A percentile compares a stretch with the other conserved stretches of the same genome.
Conservation (phyloP, 208 protist species). For the Herpetomonas samuelpessoai region DNA sequence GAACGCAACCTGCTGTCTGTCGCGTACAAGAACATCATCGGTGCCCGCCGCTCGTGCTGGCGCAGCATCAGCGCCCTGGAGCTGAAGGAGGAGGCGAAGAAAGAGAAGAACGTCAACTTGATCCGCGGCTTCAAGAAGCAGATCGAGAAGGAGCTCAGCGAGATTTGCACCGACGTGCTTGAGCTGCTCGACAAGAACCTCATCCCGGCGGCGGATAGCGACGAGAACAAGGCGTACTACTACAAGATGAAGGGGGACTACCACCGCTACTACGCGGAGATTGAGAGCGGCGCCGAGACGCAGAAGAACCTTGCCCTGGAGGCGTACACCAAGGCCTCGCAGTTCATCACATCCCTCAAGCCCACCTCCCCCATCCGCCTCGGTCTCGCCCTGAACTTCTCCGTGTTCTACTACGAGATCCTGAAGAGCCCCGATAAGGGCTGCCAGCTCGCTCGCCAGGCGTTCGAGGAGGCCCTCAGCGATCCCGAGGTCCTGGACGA, state of each 20-base stretch:
- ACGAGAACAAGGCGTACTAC: slow-evolving; percentile 92
- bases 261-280: slow-evolving; percentile 97
- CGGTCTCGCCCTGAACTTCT: slow-evolving; percentile 99
- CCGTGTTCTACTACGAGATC: slow-evolving; percentile 99
- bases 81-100: slow-evolving; percentile 93
- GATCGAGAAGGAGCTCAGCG: slow-evolving; percentile 97
- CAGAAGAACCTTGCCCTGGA: slow-evolving; percentile 90
- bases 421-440: slow-evolving; percentile 96
- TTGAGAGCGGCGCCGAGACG: slow-evolving; percentile 72
- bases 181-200: slow-evolving; percentile 96
- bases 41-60: slow-evolving; percentile 98
- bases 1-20: slow-evolving; percentile 99
- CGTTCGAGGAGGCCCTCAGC: slow-evolving; percentile 96
- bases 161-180: slow-evolving; percentile 97
- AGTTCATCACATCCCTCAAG: slow-evolving; percentile 82
- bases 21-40: slow-evolving; percentile 99
- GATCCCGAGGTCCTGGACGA: slow-evolving; percentile 97
- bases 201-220: slow-evolving; percentile 86
- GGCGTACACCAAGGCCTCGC: slow-evolving; percentile 85
- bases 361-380: slow-evolving; percentile 97
- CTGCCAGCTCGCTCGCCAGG: slow-evolving; percentile 96
- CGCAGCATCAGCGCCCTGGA: slow-evolving; percentile 98
- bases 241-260: slow-evolving; percentile 97
- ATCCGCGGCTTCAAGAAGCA: slow-evolving; percentile 96
- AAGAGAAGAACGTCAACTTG: slow-evolving; percentile 88